These are phyloP conservation scores for Cutaneotrichosporon cyanovorans DNA, from an alignment of 1,284 basidiomycete species.

Conservation along the genomic window DNA sequence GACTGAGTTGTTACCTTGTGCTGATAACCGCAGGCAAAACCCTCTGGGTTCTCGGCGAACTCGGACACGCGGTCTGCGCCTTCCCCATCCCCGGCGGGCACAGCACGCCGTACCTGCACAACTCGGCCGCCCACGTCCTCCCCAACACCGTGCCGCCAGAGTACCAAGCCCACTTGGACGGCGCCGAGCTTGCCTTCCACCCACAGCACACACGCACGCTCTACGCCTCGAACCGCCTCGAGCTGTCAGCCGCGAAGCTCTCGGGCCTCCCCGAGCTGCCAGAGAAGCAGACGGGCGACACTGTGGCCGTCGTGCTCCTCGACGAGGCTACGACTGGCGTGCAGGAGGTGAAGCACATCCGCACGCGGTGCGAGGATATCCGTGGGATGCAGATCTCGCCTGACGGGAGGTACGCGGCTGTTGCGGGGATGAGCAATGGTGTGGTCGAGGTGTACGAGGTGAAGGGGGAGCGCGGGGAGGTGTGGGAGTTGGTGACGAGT, in stretches of 20 bases:
- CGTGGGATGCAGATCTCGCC: constrained; percentile 36
- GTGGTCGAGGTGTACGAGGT: constrained; percentile 38
- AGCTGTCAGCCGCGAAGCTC: constrained; percentile 30
- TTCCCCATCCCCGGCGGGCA: constrained; percentile 26
- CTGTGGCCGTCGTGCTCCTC: constrained; percentile 35
- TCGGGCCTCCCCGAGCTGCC: constrained; percentile 15
- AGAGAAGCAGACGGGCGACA: constrained; percentile 29
- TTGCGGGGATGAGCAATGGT: constrained; percentile 38
- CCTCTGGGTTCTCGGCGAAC: constrained; percentile 42
- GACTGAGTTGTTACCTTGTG: neutral
- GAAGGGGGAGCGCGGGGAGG: constrained; percentile 24
- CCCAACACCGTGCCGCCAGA: constrained; percentile 30
- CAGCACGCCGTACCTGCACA: constrained; percentile 15
- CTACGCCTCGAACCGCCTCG: constrained; percentile 42
- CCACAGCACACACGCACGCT: constrained; percentile 26
- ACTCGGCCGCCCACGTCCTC: constrained; percentile 15
- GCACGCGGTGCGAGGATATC: constrained; percentile 33
- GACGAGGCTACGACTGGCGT: constrained; percentile 20
- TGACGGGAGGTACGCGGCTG: constrained; percentile 38
- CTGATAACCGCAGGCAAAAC: constrained; percentile 24
- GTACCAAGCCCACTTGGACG: constrained; percentile 27
- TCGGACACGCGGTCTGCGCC: constrained; percentile 29
- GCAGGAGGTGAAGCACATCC: constrained; percentile 26
- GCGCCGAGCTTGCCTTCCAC: constrained; percentile 35
- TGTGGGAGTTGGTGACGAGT: constrained; percentile 51